Evolutionary conservation across 1,284 basidiomycete species (phyloP), one percentile per base, ranked within the genome.

Genomic region (Cutaneotrichosporon sp.): DNA sequence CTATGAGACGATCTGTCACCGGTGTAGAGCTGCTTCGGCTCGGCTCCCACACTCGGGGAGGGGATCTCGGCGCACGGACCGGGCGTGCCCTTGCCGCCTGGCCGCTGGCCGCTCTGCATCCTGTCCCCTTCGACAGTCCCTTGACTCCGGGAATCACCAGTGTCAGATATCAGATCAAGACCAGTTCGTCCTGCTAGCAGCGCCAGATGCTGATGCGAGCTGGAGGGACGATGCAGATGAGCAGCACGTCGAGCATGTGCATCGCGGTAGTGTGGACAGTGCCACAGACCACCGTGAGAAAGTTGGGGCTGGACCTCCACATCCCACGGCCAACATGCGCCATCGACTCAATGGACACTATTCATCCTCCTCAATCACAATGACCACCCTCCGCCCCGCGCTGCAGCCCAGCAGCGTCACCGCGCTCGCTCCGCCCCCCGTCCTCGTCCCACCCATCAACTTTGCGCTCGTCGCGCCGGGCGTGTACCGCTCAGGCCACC

Each of bases 371-470:
- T 36, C 51, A 25, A 49, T 8, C 22, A 27, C n/a, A 25, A 65
- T 66, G 65, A 33, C 61, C 2, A 45, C 61, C 7, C 58, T 65
- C 52, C 65, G 59, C 8, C 59, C 58, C 6, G 55, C 58, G 6
- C 59, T 66, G 42, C 56, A 56, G 24, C 65, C 65, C 1, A 56
- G 56, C 18, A 54, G 56, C 13, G 58, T 63, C 5, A 52, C 56
- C 4, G 29, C 58, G 18, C 61, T 66, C 20, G 27, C 61, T 22
- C 46, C 59, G 34, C 65, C 71, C 1, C 64, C 68, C 7, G 67
- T 74, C 16, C 63, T 79, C 9, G 75, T 81, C 8, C 73, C 80
- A 45, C 81, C 81, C 13, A 80, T 81, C 67, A 81, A 81, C 67
- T 82, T 81, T 66, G 78, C 78, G 2, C 73, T 79, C 27, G 76